Percentiles rank a stretch among this genome's conserved stretches.
Evolutionary conservation across 306 rosid genomes (phyloP).

Genomic region (Cucumis hystrix): DNA sequence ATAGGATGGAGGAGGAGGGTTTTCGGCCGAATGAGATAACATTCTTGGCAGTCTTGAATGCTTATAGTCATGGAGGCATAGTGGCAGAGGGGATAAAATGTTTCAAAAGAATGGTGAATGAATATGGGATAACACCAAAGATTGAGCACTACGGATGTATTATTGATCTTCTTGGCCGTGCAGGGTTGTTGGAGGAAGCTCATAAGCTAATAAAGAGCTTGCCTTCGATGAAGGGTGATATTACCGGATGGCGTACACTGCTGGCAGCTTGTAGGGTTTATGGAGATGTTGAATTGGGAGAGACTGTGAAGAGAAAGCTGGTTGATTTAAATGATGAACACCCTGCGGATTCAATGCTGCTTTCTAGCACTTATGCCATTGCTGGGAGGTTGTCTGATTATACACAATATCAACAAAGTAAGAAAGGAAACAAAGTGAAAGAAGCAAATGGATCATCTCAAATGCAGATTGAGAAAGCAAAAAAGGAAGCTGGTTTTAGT

Average conservation of each 20-base stretch:
- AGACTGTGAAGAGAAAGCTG: constrained; percentile 34
- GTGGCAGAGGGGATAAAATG: constrained; percentile 37
- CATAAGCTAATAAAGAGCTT: constrained; percentile 38
- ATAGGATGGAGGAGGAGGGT: constrained; percentile 45
- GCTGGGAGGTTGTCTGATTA: constrained; percentile 56
- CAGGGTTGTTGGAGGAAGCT: constrained; percentile 64
- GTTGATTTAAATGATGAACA: constrained; percentile 28
- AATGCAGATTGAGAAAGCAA: constrained; percentile 12
- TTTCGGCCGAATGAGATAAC: constrained; percentile 46
- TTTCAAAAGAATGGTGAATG: constrained; percentile 43
- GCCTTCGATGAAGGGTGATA: constrained; percentile 36
- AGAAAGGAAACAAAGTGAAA: constrained; percentile 14
- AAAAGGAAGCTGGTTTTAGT: constrained; percentile 52
- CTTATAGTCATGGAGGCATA: constrained; percentile 69
- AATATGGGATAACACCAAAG: constrained; percentile 32
- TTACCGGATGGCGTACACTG: constrained; percentile 60
- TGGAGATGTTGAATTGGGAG: constrained; percentile 43
- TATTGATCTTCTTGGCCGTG: constrained; percentile 62
- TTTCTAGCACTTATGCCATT: constrained; percentile 44
- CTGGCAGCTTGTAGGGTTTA: constrained; percentile 57
- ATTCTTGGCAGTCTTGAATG: constrained; percentile 44
- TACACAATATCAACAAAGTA: constrained; percentile 16
- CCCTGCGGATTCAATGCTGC: constrained; percentile 55
- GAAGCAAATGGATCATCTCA: constrained; percentile 8
- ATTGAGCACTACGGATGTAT: constrained; percentile 65